phyloP scores from a whole-genome alignment of 2,329 filamentous ascomycete genomes.

The Metarhizium humberi region DNA sequence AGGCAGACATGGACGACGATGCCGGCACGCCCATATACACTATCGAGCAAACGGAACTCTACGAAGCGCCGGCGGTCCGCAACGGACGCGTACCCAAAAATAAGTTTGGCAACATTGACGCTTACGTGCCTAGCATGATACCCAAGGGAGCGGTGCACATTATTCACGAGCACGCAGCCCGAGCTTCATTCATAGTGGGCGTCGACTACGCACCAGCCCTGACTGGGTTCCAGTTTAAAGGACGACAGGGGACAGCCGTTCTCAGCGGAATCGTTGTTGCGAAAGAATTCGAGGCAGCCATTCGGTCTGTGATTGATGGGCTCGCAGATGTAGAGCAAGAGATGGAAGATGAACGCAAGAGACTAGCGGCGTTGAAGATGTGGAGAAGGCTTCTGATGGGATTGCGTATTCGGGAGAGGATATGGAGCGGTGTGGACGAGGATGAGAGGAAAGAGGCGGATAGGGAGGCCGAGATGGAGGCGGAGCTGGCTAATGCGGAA shows the following conservation, averaged over 20 bases:
- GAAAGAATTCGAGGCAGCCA: conserved; percentile 58
- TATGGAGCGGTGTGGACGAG: conserved; percentile 50
- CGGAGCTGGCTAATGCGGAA: conserved; percentile 23
- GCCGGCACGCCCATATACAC: conserved; percentile 50
- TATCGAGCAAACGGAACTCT: conserved; percentile 59
- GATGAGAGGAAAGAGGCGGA: conserved; percentile 33
- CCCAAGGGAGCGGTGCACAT: conserved; percentile 74
- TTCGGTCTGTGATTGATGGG: conserved; percentile 58
- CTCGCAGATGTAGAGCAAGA: conserved; percentile 58
- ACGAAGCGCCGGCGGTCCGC: conserved; percentile 66
- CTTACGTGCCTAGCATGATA: conserved; percentile 88
- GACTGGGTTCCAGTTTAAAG: conserved; percentile 81
- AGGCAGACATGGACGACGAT: conserved; percentile 17
- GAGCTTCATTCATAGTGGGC: conserved; percentile 65
- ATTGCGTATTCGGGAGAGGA: conserved; percentile 64
- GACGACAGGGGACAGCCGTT: conserved; percentile 76
- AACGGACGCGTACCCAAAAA: conserved; percentile 78
- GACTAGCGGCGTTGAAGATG: conserved; percentile 63
- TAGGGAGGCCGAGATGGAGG: conserved; percentile 25
- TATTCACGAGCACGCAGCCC: conserved; percentile 45
- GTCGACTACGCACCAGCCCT: conserved; percentile 86
- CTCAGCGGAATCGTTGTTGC: conserved; percentile 71
- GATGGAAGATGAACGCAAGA: conserved; percentile 58
- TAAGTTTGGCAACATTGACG: conserved; percentile 85
- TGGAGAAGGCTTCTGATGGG: conserved; percentile 63